Base-by-base conservation (phyloP, 768 basidiomycete genomes). In the Psilocybe tampanensis region DNA sequence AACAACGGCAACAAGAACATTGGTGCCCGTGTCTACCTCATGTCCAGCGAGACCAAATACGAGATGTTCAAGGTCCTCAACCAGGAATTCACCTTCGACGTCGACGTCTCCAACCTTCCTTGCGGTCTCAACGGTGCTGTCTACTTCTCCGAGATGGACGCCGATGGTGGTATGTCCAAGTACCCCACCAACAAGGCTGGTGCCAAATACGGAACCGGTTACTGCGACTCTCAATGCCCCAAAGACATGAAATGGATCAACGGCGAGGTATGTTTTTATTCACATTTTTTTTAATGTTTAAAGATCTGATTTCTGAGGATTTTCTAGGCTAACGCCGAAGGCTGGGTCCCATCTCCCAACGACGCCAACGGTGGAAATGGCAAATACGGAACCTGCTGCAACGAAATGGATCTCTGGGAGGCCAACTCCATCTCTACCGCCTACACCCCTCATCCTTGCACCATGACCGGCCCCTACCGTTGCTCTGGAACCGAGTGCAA, bases 61-160 rank as follows among this genome's bases (percentile, higher is more conserved):
- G 63, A 73, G 55, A 65, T 68, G 64, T 72, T 75, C 69, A 66
- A 73, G 64, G 70, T 81, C 57, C 66, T 75, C 55, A 83, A 83
- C 77, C 74, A 80, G 65, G 82, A 85, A 70, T 83, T 85, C 73
- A 77, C 80, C 48, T 84, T 85, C 71, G 81, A 82, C 68, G 81
- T 85, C 64, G 82, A 85, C 66, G 74, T 85, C 59, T 81, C 82
- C 52, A 72, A 81, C 64, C 76, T 85, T 47, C 77, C 77, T 26
- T 83, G 82, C 66, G 83, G 83, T 60, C 76, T 83, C 65, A 85
- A 85, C 71, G 82, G 82, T 65, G 82, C 82, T 23, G 72, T 83
- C 60, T 84, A 84, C 72, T 80, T 84, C 71, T 67, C 73, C 49
- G 74, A 81, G 70, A 85, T 85, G 83, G 78, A 75, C 55, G 72